These are phyloP conservation scores for Pichia inconspicua DNA, from an alignment of 1,139 yeast species.

Conservation along the genomic window DNA sequence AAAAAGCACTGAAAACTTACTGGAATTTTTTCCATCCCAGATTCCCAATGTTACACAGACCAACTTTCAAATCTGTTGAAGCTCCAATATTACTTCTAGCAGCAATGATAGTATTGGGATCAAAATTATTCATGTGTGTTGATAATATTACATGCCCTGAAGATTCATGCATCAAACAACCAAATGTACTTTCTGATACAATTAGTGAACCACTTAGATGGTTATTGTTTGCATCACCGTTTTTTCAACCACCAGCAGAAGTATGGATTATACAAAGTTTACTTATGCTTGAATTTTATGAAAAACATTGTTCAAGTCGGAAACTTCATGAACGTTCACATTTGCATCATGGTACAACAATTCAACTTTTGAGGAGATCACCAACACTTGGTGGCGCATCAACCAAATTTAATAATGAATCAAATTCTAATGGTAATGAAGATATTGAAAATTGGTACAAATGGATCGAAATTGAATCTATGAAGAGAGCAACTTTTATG, in stretches of 20 bases:
- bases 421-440: neutral
- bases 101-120: slow-evolving; percentile 41
- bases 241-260: slow-evolving; percentile 42
- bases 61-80: slow-evolving; percentile 38
- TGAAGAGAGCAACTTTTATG: slow-evolving; percentile 71
- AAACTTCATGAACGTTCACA: slow-evolving; percentile 50
- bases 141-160: slow-evolving; percentile 21
- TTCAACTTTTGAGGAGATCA: slow-evolving; percentile 45
- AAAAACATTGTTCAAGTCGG: slow-evolving; percentile 37
- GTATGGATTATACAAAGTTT: slow-evolving; percentile 50
- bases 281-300: slow-evolving; percentile 45
- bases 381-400: slow-evolving; percentile 55
- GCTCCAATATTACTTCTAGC: slow-evolving; percentile 37
- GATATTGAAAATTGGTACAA: slow-evolving; percentile 28
- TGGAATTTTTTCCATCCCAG: slow-evolving; percentile 47
- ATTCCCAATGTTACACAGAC: slow-evolving; percentile 42
- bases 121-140: slow-evolving; percentile 26
- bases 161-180: slow-evolving; percentile 16
- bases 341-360: slow-evolving; percentile 51
- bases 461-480: slow-evolving; percentile 61
- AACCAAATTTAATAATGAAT: slow-evolving; percentile 15
- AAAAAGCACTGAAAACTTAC: slow-evolving; percentile 30
- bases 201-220: slow-evolving; percentile 43
- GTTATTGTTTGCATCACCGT: slow-evolving; percentile 41
- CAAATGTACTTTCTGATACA: slow-evolving; percentile 26